Evolutionary conservation across 257 asterid genomes (phyloP).

Genomic region (Linaria vulgaris): DNA sequence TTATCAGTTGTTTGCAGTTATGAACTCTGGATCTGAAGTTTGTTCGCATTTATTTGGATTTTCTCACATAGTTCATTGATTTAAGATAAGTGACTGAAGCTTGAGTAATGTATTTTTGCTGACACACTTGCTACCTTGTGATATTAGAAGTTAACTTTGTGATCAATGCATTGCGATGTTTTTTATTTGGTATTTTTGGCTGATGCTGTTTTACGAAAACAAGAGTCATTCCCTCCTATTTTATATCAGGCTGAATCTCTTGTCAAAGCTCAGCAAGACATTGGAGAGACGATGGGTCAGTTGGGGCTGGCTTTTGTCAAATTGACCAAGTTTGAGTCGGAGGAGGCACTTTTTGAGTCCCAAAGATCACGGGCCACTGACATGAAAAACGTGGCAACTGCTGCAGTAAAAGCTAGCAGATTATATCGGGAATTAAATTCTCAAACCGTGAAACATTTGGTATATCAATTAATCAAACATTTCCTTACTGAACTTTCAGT

Average conservation of each 20-base stretch:
- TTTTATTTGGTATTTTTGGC: background rate
- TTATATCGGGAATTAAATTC: constrained; percentile 88
- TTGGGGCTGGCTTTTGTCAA: constrained; percentile 92
- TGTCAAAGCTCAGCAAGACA: constrained; percentile 92
- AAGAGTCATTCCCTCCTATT: background rate
- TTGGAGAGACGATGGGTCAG: constrained; percentile 95
- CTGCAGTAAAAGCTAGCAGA: constrained; percentile 97
- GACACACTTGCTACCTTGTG: constrained; percentile 1
- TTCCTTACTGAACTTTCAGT: constrained; percentile 10
- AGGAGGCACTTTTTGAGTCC: constrained; percentile 77
- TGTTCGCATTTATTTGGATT: too few relatives aligned
- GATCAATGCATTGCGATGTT: constrained; percentile 1
- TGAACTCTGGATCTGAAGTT: too few relatives aligned
- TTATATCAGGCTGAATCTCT: constrained; percentile 80
- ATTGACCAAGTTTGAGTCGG: constrained; percentile 89
- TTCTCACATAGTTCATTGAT: too few relatives aligned
- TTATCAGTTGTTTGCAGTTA: too few relatives aligned
- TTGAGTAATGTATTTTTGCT: background rate
- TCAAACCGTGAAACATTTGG: constrained; percentile 96
- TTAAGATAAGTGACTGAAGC: too few relatives aligned
- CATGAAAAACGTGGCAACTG: constrained; percentile 93
- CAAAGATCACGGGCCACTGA: constrained; percentile 83
- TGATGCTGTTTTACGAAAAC: too few relatives aligned
- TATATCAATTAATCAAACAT: constrained; percentile 28
- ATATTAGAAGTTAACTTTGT: constrained; percentile 10